Conservation (phyloP, 1,284 basidiomycete species). For the Leccinum pallidistipes region DNA sequence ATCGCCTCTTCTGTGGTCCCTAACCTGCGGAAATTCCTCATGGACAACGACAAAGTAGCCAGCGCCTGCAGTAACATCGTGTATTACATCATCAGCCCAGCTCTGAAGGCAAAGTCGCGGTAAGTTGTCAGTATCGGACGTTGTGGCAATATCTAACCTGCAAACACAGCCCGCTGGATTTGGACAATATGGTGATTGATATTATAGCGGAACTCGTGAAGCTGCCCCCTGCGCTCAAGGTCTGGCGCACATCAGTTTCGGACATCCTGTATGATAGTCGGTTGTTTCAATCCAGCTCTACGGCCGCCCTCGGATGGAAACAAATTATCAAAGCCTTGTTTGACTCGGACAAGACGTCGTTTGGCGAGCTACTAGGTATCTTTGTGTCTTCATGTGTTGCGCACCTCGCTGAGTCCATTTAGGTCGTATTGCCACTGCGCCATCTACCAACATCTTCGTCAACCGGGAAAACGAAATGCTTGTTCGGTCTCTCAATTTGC, state of each 20-base stretch:
- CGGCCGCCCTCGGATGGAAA: conserved; percentile 68
- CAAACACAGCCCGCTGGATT: conserved; percentile 59
- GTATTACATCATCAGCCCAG: conserved; percentile 84
- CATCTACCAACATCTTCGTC: conserved; percentile 95
- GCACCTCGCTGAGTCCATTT: conserved; percentile 15
- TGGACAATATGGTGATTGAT: conserved; percentile 63
- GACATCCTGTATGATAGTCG: conserved; percentile 87
- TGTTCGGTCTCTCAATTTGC: conserved; percentile 83
- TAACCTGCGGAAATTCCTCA: conserved; percentile 75
- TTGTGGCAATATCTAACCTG: conserved; percentile 4
- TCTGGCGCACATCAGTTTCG: conserved; percentile 80
- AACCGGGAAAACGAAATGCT: conserved; percentile 95
- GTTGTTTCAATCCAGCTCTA: conserved; percentile 76
- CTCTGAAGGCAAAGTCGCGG: conserved; percentile 73
- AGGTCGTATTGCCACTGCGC: conserved; percentile 83
- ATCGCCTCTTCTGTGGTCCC: conserved; percentile 74
- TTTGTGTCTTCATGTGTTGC: conserved; percentile 11
- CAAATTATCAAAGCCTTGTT: conserved; percentile 80
- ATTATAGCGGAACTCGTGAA: conserved; percentile 80
- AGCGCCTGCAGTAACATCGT: conserved; percentile 81
- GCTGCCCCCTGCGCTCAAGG: conserved; percentile 77
- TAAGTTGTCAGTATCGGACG: conserved; percentile 30
- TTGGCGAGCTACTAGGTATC: conserved; percentile 81
- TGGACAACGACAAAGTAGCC: conserved; percentile 84
- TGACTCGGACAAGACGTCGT: conserved; percentile 84